Base-by-base conservation (phyloP, 2,329 filamentous ascomycete species). In the Colletotrichum eremochloae region DNA sequence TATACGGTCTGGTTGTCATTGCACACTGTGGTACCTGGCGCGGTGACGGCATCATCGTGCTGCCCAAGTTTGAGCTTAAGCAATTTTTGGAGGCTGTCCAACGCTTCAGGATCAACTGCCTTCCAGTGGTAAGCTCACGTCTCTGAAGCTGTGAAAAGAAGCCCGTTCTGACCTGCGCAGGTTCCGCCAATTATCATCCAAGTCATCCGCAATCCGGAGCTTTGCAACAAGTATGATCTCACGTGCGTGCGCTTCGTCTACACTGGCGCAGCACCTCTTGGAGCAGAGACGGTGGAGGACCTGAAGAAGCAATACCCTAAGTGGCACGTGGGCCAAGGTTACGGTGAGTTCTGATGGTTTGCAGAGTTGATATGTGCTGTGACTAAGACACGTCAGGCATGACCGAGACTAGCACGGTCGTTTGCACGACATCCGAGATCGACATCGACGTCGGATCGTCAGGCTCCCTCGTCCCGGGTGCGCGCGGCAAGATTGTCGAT, bases 181-280 rank as follows among this genome's bases (percentile, higher is more conserved):
- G 89, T 95, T 0, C 93, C 94, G 12, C 94, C 93, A 0, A 94
- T 96, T 77, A 90, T 95, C 74, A 93, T 96, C 74, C 85, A 89
- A 72, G 89, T 96, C 84, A 85, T 91, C 20, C 92, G 92, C 75
- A 91, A 90, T 77, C 85, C 87, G 70, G 79, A 87, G 0, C 76
- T 87, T 0, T 86, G 90, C 74, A 84, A 86, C 60, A 89, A 93
- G 74, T 93, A 90, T 77, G 91, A 96, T 75, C 82, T 96, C 8
- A 91, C 87, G 75, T 90, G 88, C n/a, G 90, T 95, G 0, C 83
- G 82, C 33, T 81, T 81, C 4, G 82, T 93, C 7, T 94, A 93
- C 78, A 93, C 91, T 0, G 93, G 93, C 5, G 94, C 93, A 0
- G 93, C 93, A 3, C 94, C 94, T 0, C 82, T 96, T 1, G 93